Conservation (phyloP, 2,329 filamentous ascomycete species). For the Aspergillus uvarum region DNA sequence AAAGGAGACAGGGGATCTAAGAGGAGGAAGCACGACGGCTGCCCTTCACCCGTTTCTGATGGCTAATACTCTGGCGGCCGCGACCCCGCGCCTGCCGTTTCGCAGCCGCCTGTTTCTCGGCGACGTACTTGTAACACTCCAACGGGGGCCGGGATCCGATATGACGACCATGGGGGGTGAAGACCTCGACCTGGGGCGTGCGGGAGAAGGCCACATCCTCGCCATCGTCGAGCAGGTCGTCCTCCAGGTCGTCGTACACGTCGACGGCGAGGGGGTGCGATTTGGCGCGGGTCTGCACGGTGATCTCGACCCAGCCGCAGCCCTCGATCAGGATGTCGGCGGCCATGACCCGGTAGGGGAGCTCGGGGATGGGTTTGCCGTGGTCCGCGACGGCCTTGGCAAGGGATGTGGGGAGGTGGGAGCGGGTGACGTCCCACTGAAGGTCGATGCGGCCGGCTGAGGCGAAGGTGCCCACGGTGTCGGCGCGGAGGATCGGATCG, state of each 20-base stretch:
- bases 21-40: background rate
- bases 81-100: constrained; percentile 26
- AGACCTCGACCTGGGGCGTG: constrained; percentile 73
- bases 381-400: constrained; percentile 64
- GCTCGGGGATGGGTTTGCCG: constrained; percentile 47
- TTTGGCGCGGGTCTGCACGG: constrained; percentile 67
- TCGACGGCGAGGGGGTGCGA: background rate
- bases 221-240: constrained; percentile 33
- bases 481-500: constrained; percentile 62
- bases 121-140: constrained; percentile 36
- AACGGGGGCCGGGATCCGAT: constrained; percentile 52
- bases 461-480: constrained; percentile 57
- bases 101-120: constrained; percentile 32
- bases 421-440: constrained; percentile 78
- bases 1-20: background rate
- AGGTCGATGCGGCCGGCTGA: constrained; percentile 75
- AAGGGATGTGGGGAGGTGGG: constrained; percentile 72
- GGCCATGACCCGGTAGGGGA: constrained; percentile 78
- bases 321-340: constrained; percentile 88
- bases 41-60: constrained; percentile 22
- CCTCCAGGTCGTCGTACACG: background rate
- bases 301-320: constrained; percentile 88
- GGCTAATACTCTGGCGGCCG: constrained; percentile 26
- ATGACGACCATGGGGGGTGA: constrained; percentile 79
- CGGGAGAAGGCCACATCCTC: constrained; percentile 19